Evolutionary conservation across 192 early-diverging fungal genomes (phyloP).

Genomic region (Rhizoclosmatium sp.): DNA sequence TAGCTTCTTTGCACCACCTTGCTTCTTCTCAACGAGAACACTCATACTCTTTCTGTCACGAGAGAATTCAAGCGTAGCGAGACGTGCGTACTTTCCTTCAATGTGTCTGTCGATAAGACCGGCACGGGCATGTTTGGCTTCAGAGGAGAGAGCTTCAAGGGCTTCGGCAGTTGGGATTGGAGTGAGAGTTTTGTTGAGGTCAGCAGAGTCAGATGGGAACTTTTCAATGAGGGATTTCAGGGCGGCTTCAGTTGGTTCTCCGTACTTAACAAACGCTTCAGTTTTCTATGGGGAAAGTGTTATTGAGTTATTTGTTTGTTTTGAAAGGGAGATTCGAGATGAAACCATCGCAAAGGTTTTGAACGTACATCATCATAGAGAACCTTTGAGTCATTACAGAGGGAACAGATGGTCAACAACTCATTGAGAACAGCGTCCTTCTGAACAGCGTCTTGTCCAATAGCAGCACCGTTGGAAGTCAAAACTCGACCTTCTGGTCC

Average conservation of each 20-base stretch:
- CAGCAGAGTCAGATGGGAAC: constrained; percentile 76
- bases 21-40: constrained; percentile 69
- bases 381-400: constrained; percentile 93
- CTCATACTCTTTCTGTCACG: constrained; percentile 99
- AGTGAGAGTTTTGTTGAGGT: constrained; percentile 64
- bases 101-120: constrained; percentile 79
- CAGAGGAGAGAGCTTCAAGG: constrained; percentile 34
- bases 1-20: constrained; percentile 46
- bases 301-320: background rate
- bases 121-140: constrained; percentile 51
- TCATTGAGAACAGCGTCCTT: constrained; percentile 71
- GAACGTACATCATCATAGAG: constrained; percentile 74
- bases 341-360: background rate
- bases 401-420: constrained; percentile 80
- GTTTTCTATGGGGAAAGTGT: constrained; percentile 38
- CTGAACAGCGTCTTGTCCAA: constrained; percentile 54
- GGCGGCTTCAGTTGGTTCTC: constrained; percentile 99
- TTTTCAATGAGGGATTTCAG: constrained; percentile 94
- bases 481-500: constrained; percentile 80
- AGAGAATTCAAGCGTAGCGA: constrained; percentile 87
- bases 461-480: constrained; percentile 45
- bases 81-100: constrained; percentile 64
- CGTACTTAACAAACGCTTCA: constrained; percentile 77
- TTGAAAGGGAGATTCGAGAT: background rate
- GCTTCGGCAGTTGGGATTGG: constrained; percentile 38